phyloP scores from a whole-genome alignment of 495 filamentous ascomycete species.

The Neurospora intermedia region DNA sequence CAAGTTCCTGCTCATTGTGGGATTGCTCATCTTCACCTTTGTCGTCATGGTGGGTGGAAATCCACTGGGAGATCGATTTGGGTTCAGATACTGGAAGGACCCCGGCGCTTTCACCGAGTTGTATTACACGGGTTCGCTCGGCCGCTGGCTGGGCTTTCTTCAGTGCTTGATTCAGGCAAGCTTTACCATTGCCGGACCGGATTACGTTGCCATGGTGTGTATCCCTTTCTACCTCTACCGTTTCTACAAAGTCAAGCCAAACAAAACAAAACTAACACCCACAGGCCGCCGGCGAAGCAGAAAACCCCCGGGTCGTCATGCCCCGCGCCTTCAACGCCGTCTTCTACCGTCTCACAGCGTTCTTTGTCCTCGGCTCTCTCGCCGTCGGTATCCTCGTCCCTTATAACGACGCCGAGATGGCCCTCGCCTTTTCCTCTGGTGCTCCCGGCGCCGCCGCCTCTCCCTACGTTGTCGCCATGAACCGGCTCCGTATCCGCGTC shows the following conservation, averaged over 20 bases:
- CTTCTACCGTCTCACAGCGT: conserved; percentile 62
- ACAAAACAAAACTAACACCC: background rate
- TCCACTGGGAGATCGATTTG: conserved; percentile 55
- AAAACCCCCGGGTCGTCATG: conserved; percentile 55
- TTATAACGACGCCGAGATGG: conserved; percentile 42
- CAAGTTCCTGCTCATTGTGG: conserved; percentile 59
- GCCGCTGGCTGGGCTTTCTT: conserved; percentile 63
- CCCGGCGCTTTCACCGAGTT: conserved; percentile 61
- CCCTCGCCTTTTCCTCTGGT: conserved; percentile 39
- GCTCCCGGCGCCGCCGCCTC: conserved; percentile 56
- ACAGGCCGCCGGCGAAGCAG: conserved; percentile 54
- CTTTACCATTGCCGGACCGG: conserved; percentile 73
- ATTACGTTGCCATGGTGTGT: conserved; percentile 60
- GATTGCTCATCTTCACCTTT: conserved; percentile 59
- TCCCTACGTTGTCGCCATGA: conserved; percentile 84
- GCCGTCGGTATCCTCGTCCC: conserved; percentile 60
- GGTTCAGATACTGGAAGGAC: conserved; percentile 64
- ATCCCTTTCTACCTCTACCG: too few species aligned
- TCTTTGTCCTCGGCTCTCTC: conserved; percentile 65
- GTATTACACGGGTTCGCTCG: conserved; percentile 46
- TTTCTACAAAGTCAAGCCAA: background rate
- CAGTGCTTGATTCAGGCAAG: conserved; percentile 62
- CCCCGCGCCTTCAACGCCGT: conserved; percentile 67
- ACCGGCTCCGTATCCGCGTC: conserved; percentile 52
- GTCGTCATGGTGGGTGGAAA: conserved; percentile 69